These are phyloP conservation scores for Phytophthora quininea DNA, from an alignment of 352 stramenopile genomes.

Conservation along the genomic window DNA sequence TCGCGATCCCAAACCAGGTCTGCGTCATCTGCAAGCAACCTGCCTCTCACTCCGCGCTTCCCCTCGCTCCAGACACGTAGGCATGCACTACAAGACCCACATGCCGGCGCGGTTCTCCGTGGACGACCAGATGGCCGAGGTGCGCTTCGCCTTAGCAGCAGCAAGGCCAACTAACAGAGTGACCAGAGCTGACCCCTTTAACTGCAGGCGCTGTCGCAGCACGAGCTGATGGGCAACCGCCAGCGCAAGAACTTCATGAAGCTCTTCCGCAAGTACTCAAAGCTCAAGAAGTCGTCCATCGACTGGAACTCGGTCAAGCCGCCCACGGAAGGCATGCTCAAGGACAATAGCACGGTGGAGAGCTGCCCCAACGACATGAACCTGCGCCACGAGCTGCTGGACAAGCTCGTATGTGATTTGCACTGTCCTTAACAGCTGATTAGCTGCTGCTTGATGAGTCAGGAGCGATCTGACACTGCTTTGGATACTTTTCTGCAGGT, in stretches of 20 bases:
- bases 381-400: constrained; percentile 93
- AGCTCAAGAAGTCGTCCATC: constrained; percentile 81
- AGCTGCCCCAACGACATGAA: constrained; percentile 92
- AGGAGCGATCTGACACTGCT: constrained; percentile 19
- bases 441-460: not conserved
- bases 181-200: constrained; percentile 4
- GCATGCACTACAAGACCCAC: constrained; percentile 90
- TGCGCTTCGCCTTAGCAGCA: constrained; percentile 10
- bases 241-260: constrained; percentile 91
- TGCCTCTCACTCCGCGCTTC: constrained; percentile 9
- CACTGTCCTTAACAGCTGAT: constrained; percentile 7
- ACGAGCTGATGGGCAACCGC: constrained; percentile 80
- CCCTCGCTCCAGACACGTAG: constrained; percentile 4
- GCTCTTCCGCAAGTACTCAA: constrained; percentile 89
- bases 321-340: constrained; percentile 74
- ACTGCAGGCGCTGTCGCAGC: constrained; percentile 68
- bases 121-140: constrained; percentile 89
- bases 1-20: constrained; percentile 28
- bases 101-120: constrained; percentile 84
- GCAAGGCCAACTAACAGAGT: not conserved
- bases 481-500: constrained; percentile 45
- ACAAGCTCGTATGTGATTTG: constrained; percentile 86
- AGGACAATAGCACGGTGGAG: constrained; percentile 75
- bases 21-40: constrained; percentile 1
- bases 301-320: constrained; percentile 86